Conservation (phyloP, 495 filamentous ascomycete species). For the Zalerion maritima region DNA sequence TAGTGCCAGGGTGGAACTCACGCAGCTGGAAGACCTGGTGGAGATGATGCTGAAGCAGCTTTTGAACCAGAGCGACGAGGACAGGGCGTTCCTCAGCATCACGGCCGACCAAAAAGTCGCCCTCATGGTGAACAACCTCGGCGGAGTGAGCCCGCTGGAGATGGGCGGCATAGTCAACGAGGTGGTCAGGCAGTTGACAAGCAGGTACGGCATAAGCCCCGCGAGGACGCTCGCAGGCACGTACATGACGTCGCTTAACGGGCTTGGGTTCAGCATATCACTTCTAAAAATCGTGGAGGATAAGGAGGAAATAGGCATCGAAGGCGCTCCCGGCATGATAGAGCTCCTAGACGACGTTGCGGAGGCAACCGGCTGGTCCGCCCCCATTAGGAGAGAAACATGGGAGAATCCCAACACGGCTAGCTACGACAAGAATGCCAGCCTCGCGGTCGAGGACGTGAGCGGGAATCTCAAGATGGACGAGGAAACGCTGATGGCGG, state of each 20-base stretch:
- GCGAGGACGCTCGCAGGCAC: slow-evolving; percentile 51
- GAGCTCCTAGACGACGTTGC: slow-evolving; percentile 75
- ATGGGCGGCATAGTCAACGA: slow-evolving; percentile 81
- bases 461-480: slow-evolving; percentile 64
- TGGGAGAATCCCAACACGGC: slow-evolving; percentile 39
- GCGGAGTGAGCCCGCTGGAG: slow-evolving; percentile 80
- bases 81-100: slow-evolving; percentile 65
- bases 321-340: slow-evolving; percentile 68
- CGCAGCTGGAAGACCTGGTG: slow-evolving; percentile 56
- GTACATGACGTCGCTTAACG: slow-evolving; percentile 82
- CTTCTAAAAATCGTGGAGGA: slow-evolving; percentile 71
- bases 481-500: slow-evolving; percentile 35
- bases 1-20: slow-evolving; percentile 51
- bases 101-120: slow-evolving; percentile 51
- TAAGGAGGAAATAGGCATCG: too few relatives aligned
- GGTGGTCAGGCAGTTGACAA: slow-evolving; percentile 60
- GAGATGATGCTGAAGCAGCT: slow-evolving; percentile 67
- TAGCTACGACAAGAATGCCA: slow-evolving; percentile 23
- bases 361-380: slow-evolving; percentile 75
- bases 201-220: slow-evolving; percentile 55
- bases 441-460: slow-evolving; percentile 31
- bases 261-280: slow-evolving; percentile 80
- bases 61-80: slow-evolving; percentile 61
- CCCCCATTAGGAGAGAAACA: slow-evolving; percentile 48
- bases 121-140: slow-evolving; percentile 83